Base-by-base conservation (phyloP, 306 rosid species). In the Begonia loranthoides region DNA sequence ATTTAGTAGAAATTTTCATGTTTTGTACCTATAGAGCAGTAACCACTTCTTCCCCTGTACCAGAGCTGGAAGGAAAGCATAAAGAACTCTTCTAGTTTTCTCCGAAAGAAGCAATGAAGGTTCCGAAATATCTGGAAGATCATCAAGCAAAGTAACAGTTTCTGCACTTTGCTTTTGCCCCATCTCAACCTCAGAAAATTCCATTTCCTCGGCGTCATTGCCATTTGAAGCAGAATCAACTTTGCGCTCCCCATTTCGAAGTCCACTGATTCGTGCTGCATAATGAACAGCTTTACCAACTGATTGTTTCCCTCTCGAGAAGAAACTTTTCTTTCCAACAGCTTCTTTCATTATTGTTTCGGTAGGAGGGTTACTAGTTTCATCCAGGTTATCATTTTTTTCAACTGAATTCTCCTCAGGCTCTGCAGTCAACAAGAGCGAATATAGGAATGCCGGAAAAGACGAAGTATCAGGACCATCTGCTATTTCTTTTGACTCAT, bases 391-490 rank as follows among this genome's bases (percentile, higher is more conserved):
- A 64, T 73, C 80, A 71, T 34, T 66, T 41, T 50, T 50, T 16
- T 51, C 77, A 41, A 70, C 73, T 3, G 65, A 22, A 39, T 57
- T 70, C 45, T 70, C 81, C 10, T 52, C 70, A 15, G 82, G 33
- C 44, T 73, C 77, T 5, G 97, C 61, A 16, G 93, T 74, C 9
- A 85, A 70, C 77, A 73, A 62, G 0, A 89, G 47, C 12, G 97
- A 89, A 67, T 77, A 81, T 13, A 89, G 74, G 68, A 89, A 89
- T 14, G 97, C 93, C 49, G 81, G 41, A 65, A 89, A 82, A 10
- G 97, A 89, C 41, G 97, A 84, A 56, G 97, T 84, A 70, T 89
- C 97, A 11, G 97, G 95, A n/a, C 90, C 97, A 52, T 79, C 84
- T 55, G 53, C 83, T 51, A 66, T 19, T 41, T 53, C 70, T 49